Evolutionary conservation across 2,329 filamentous ascomycete species (phyloP).

Genomic region (Pseudogymnoascus sp.): DNA sequence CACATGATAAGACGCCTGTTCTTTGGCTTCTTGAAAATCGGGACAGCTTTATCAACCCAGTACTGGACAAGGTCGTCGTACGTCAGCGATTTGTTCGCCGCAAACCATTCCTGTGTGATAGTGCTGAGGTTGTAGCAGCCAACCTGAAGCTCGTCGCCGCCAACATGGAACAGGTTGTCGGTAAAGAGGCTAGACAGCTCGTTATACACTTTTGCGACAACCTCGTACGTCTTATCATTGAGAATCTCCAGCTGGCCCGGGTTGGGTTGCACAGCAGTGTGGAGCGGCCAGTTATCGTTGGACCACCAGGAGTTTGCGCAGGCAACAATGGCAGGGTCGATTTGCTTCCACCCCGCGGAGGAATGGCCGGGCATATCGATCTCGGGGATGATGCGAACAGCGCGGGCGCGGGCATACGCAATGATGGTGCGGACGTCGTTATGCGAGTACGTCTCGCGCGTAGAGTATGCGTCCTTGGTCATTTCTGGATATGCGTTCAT

Average conservation of each 20-base stretch:
- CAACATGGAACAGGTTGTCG: slow-evolving; percentile 75
- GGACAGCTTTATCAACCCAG: slow-evolving; percentile 57
- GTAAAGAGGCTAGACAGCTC: slow-evolving; percentile 66
- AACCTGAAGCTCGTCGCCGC: slow-evolving; percentile 66
- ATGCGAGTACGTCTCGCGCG: slow-evolving; percentile 58
- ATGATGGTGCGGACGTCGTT: slow-evolving; percentile 61
- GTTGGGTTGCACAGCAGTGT: slow-evolving; percentile 55
- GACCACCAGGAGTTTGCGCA: slow-evolving; percentile 55
- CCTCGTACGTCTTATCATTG: slow-evolving; percentile 61
- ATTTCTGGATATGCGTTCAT: slow-evolving; percentile 67
- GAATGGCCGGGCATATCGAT: slow-evolving; percentile 77
- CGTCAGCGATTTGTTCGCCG: slow-evolving; percentile 63
- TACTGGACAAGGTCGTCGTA: slow-evolving; percentile 64
- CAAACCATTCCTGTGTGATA: slow-evolving; percentile 51
- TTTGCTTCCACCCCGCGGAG: slow-evolving; percentile 51
- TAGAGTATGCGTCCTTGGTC: slow-evolving; percentile 66
- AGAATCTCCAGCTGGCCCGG: slow-evolving; percentile 60
- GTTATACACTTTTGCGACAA: slow-evolving; percentile 48
- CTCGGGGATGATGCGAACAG: slow-evolving; percentile 65
- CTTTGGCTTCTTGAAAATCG: slow-evolving; percentile 54
- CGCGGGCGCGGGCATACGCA: slow-evolving; percentile 59
- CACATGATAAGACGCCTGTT: slow-evolving; percentile 61
- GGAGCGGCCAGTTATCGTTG: slow-evolving; percentile 52
- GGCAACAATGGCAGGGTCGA: slow-evolving; percentile 59
- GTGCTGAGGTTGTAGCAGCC: slow-evolving; percentile 53